A percentile compares a stretch with the other conserved stretches of the same genome.
These are phyloP conservation scores for Fusarium tuaranense DNA, from an alignment of 2,329 filamentous ascomycete genomes.

Conservation along the genomic window DNA sequence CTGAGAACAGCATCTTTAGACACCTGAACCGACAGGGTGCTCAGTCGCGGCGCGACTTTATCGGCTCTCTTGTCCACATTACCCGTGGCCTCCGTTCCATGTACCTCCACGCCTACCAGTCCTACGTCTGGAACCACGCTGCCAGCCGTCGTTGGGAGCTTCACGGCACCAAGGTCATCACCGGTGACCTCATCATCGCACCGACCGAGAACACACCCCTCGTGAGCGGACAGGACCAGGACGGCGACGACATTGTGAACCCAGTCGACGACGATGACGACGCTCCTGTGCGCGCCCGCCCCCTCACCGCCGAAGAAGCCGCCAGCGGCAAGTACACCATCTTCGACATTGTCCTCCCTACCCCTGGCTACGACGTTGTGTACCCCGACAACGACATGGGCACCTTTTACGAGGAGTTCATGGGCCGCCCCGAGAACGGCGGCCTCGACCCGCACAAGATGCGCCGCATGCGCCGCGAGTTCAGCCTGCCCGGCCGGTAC, in stretches of 20 bases:
- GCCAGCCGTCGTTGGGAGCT: constrained; percentile 83
- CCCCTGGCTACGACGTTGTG: constrained; percentile 89
- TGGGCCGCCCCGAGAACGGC: constrained; percentile 83
- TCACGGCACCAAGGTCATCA: constrained; percentile 79
- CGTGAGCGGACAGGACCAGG: constrained; percentile 71
- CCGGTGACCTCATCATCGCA: constrained; percentile 84
- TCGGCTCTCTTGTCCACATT: constrained; percentile 84
- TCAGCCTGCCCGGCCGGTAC: constrained; percentile 90
- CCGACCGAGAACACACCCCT: constrained; percentile 49
- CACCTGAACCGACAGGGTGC: constrained; percentile 71
- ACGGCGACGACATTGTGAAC: constrained; percentile 61
- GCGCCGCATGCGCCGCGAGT: constrained; percentile 86
- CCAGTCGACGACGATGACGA: constrained; percentile 57
- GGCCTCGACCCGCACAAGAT: constrained; percentile 85
- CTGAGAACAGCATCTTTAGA: constrained; percentile 82
- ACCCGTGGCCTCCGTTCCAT: constrained; percentile 87
- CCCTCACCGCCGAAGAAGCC: constrained; percentile 82
- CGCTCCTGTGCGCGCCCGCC: constrained; percentile 69
- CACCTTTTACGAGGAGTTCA: constrained; percentile 87
- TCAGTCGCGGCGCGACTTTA: constrained; percentile 73
- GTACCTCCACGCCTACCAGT: constrained; percentile 98
- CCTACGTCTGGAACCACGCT: constrained; percentile 90
- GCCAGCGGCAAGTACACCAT: constrained; percentile 81
- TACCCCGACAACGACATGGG: constrained; percentile 89
- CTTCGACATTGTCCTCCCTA: constrained; percentile 89